A percentile compares a stretch with the other conserved stretches of the same genome.
These are phyloP conservation scores for Bipolaris zeicola DNA, from an alignment of 2,329 filamentous ascomycete species.

Conservation along the genomic window DNA sequence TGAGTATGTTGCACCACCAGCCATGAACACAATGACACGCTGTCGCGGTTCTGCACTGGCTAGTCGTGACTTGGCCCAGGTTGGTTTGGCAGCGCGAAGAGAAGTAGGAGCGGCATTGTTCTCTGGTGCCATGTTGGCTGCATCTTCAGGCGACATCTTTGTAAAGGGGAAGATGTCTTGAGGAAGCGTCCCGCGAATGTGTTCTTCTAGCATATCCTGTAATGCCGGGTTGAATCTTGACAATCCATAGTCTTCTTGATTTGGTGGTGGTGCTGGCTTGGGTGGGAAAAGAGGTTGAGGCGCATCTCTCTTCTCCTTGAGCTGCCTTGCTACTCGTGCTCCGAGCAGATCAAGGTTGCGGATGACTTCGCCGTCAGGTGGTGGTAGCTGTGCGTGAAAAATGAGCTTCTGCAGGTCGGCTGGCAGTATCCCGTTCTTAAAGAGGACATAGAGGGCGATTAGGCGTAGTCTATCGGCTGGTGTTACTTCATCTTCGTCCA, in stretches of 20 bases:
- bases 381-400: constrained; percentile 78
- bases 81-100: constrained; percentile 87
- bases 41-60: constrained; percentile 81
- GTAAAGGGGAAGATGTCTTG: constrained; percentile 55
- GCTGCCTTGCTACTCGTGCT: constrained; percentile 69
- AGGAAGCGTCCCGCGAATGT: constrained; percentile 51
- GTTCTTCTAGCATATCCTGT: constrained; percentile 82
- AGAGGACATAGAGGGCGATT: constrained; percentile 83
- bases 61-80: constrained; percentile 86
- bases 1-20: constrained; percentile 91
- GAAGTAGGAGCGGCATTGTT: constrained; percentile 62
- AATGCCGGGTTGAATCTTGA: constrained; percentile 83
- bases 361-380: constrained; percentile 73
- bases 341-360: constrained; percentile 83
- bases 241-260: constrained; percentile 77
- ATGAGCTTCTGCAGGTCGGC: constrained; percentile 86
- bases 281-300: constrained; percentile 72
- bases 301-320: constrained; percentile 77
- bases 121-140: constrained; percentile 62
- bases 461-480: constrained; percentile 80
- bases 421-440: constrained; percentile 79
- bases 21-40: constrained; percentile 91
- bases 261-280: constrained; percentile 61
- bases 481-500: constrained; percentile 80
- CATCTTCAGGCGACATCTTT: constrained; percentile 64